phyloP scores from a whole-genome alignment of 2,329 filamentous ascomycete genomes.

The Stenocarpella maydis region DNA sequence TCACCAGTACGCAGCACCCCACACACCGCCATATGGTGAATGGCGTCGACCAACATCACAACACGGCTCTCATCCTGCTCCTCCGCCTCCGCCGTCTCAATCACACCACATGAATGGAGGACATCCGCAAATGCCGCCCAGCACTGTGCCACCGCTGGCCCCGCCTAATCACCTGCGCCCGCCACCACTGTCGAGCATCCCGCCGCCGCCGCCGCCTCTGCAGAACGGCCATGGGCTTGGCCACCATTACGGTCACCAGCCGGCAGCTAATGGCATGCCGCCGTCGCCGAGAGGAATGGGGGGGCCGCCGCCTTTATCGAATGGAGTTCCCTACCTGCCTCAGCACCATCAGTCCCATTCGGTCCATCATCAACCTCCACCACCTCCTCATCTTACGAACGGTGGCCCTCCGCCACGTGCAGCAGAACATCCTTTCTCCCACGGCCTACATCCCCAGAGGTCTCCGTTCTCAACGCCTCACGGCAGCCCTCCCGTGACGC shows the following conservation, averaged over 20 bases:
- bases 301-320: constrained; percentile 51
- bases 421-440: constrained; percentile 54
- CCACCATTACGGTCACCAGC: constrained; percentile 35
- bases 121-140: constrained; percentile 38
- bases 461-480: constrained; percentile 52
- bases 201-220: constrained; percentile 53
- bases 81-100: constrained; percentile 38
- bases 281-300: constrained; percentile 57
- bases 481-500: constrained; percentile 55
- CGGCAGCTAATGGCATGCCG: constrained; percentile 55
- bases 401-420: constrained; percentile 51
- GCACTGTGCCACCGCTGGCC: constrained; percentile 39
- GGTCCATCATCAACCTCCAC: constrained; percentile 38
- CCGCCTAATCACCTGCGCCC: constrained; percentile 54
- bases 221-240: constrained; percentile 51
- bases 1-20: constrained; percentile 50
- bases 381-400: constrained; percentile 47
- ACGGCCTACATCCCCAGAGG: constrained; percentile 44
- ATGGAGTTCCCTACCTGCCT: constrained; percentile 51
- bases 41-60: constrained; percentile 62
- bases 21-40: constrained; percentile 50
- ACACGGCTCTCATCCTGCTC: constrained; percentile 51
- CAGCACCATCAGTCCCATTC: constrained; percentile 44
- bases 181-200: constrained; percentile 52
- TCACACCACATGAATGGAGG: constrained; percentile 35